Evolutionary conservation across 805 yeast genomes (phyloP), one percentile per base, ranked within the genome.

Genomic region (Wickerhamiella alocasiicola): DNA sequence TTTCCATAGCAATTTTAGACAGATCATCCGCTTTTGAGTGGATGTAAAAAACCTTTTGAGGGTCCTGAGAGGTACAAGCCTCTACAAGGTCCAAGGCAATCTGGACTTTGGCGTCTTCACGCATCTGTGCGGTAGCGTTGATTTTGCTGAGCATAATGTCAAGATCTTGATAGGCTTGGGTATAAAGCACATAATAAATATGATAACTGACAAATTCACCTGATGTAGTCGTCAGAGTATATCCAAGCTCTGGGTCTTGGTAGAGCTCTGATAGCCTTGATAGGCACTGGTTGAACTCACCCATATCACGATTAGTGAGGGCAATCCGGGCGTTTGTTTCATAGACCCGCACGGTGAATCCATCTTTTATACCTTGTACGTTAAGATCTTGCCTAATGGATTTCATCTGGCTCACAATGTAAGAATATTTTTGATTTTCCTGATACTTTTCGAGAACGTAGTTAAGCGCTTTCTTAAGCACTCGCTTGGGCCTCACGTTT

Each of bases 251-350:
- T 18, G 36, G 17, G 20, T 52, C 50, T 20, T 64, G 70, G 54
- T 79, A 87, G 18, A 87, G 62, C 33, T 70, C 65, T 47, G 72
- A 72, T 38, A 91, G 61, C 51, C 84, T 83, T 12, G 93, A 74
- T 58, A 81, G 94, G 56, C 97, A 91, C 57, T 88, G 96, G 62
- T 91, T 91, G 57, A 81, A 85, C 58, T 91, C 97, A 7, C 96
- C 96, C 47, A 88, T 61, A 58, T 88, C 98, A 30, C 72, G 69
- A 54, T 80, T 77, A 49, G 76, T 80, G 28, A 88, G 68, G 0
- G 96, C 94, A n/a, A 87, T 64, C 36, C 85, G 72, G 3, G 91
- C 91, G 59, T 88, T 94, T 2, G 76, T 70, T 58, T 84, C 91
- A 58, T 91, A 88, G 0, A 84, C 94, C 41, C 62, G 55, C 5